Conservation (phyloP, 306 rosid genomes). For the Elaeagnus macrophylla region DNA sequence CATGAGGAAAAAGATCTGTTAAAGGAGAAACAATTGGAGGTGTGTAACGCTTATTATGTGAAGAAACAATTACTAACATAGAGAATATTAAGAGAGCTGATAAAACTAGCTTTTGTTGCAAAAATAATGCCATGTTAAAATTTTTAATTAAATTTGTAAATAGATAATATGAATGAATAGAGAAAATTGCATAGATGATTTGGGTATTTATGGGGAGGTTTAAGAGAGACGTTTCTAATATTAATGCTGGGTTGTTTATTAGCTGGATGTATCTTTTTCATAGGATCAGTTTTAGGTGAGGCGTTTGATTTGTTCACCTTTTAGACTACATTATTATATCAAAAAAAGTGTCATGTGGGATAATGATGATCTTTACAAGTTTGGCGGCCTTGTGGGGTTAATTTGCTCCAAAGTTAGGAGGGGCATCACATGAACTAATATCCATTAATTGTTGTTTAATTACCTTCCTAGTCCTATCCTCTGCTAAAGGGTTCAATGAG, state of each 20-base stretch:
- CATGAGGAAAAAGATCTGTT: slow-evolving; percentile 60
- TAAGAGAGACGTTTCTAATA: slow-evolving; percentile 25
- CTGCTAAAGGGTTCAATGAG: too few relatives aligned
- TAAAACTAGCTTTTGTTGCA: slow-evolving; percentile 23
- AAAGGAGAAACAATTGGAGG: slow-evolving; percentile 54
- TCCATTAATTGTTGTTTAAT: too few relatives aligned
- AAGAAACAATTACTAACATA: slow-evolving; percentile 36
- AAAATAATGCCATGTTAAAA: slow-evolving; percentile 36
- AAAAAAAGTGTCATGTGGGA: too few relatives aligned
- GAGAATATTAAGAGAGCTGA: slow-evolving; percentile 30
- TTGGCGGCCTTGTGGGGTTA: too few relatives aligned
- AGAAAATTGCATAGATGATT: slow-evolving; percentile 6
- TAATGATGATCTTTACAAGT: too few relatives aligned
- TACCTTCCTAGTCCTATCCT: too few relatives aligned
- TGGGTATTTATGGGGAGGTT: slow-evolving; percentile 31
- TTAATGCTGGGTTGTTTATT: slow-evolving; percentile 66
- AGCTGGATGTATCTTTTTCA: slow-evolving; percentile 42
- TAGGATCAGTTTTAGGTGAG: slow-evolving; percentile 21
- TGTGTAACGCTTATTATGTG: slow-evolving; percentile 38
- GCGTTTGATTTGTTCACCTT: slow-evolving; percentile 17
- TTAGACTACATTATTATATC: slow-evolving; percentile 7
- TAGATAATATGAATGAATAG: neutral
- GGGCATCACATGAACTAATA: too few relatives aligned
- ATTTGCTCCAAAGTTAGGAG: too few relatives aligned
- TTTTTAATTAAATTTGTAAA: too few relatives aligned